Base-by-base conservation (phyloP, 2,329 filamentous ascomycete genomes). In the Paracoccidioides lutzii region DNA sequence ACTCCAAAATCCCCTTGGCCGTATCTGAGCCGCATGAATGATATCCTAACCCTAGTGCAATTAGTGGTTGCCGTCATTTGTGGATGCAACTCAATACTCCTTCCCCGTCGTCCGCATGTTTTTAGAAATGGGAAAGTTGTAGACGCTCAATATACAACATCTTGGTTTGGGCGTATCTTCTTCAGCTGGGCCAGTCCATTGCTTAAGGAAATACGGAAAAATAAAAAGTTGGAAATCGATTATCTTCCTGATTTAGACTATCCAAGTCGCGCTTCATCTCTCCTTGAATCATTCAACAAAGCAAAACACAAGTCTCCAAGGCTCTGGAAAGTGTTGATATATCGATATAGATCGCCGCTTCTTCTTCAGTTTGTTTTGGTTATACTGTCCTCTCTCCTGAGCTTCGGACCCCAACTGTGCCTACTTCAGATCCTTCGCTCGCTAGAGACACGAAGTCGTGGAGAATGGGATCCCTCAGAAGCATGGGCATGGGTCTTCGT, bases 401-500 rank as follows among this genome's bases (percentile, higher is more conserved):
- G 81, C 55, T 83, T 90, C 57, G 78, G 81, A 0, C 87, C 87
- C 0, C 87, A 88, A 63, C 81, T 84, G 66, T 79, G 83, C 33
- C 81, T 88, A 59, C 75, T 84, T 56, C 78, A 80, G 49, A 78
- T 91, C 10, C 76, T 91, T 22, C 75, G 75, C 38, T 75, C 80
- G 1, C 75, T 91, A 7, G 86, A 91, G 67, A 67, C 65, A 12
- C 75, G 79, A 10, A 68, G 71, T 4, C 64, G 65, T 1, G 77
- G 76, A 1, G 67, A 75, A 15, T 64, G 71, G 15, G 71, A 80
- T 8, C 73, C 76, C 2, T 63, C 76, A 0, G 75, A 80, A 40
- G 78, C 83, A 0, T 88, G 84, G 82, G 66, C 80, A n/a, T 84
- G 86, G 75, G 84, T 89, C 1, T 64, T 83, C 32, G 79, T 76